Evolutionary conservation across 1,139 yeast genomes (phyloP), one percentile per base, ranked within the genome.

Genomic region (Spathaspora sp.): DNA sequence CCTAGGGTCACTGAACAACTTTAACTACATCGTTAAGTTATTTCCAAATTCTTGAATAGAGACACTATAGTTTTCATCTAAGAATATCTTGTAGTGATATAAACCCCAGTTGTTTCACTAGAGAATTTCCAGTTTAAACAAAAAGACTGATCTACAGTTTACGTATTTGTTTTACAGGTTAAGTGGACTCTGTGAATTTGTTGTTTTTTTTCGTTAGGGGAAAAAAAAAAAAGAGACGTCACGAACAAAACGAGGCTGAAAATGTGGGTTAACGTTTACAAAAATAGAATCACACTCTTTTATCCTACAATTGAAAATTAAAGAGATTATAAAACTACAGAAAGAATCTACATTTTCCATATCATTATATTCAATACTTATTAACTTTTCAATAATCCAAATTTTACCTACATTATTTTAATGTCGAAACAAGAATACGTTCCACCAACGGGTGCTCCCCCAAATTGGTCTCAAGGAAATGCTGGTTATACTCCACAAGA

Each of bases 391-490:
- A n/a, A n/a, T n/a, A n/a, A n/a, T n/a, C n/a, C n/a, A n/a, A n/a
- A n/a, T n/a, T n/a, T n/a, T n/a, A n/a, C n/a, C n/a, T n/a, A n/a
- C n/a, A n/a, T n/a, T n/a, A n/a, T n/a, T n/a, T 4, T 39, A 10
- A 58, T 58, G 61, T 58, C 61, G n/a, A 58, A 61, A 41, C 51
- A 57, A 47, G 54, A 58, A 42, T 68, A 69, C 56, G 54, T 59
- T 26, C 72, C 78, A 9, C 79, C 79, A 15, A 69, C 76, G 3
- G 80, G 80, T 4, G 68, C 75, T 9, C 80, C 80, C 18, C 78
- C 78, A n/a, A 67, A 59, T 51, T 74, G 77, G 76, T 56, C 64
- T 40, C 46, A 53, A 24, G 18, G 40, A 2, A 44, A 46, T 17
- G 39, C 49, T 6, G 49, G 51, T 20, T 58, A 58, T 43, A 63